Conservation (phyloP, 2,329 filamentous ascomycete species). For the Stemphylium beticola region DNA sequence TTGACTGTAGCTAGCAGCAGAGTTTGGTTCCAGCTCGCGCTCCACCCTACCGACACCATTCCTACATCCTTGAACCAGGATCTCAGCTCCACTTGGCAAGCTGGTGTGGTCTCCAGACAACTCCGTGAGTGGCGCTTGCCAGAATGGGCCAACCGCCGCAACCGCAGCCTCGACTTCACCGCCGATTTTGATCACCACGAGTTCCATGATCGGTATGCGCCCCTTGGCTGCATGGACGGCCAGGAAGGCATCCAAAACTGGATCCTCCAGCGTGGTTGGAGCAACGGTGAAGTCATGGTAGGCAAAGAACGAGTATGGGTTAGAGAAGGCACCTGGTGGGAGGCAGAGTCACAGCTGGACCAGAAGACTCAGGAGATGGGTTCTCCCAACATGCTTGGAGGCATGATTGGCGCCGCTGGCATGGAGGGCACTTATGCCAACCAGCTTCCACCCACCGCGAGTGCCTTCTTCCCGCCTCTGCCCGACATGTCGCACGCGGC, state of each 20-base stretch:
- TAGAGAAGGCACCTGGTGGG: slow-evolving; percentile 94
- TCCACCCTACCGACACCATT: slow-evolving; percentile 89
- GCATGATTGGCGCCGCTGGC: slow-evolving; percentile 62
- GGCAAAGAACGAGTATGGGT: slow-evolving; percentile 95
- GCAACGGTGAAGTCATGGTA: slow-evolving; percentile 92
- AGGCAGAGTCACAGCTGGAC: slow-evolving; percentile 95
- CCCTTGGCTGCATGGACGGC: slow-evolving; percentile 86
- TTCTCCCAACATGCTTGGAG: slow-evolving; percentile 50
- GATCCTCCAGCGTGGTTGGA: slow-evolving; percentile 95
- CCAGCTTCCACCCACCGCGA: slow-evolving; percentile 57
- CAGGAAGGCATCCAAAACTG: slow-evolving; percentile 92
- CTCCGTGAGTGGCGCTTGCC: slow-evolving; percentile 91
- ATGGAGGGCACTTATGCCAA: slow-evolving; percentile 77
- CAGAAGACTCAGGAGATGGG: slow-evolving; percentile 69
- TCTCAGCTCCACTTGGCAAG: slow-evolving; percentile 87
- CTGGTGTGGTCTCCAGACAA: slow-evolving; percentile 88
- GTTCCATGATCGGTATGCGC: slow-evolving; percentile 81
- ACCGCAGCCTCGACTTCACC: slow-evolving; percentile 91
- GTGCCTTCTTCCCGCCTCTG: slow-evolving; percentile 71
- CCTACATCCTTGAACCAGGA: slow-evolving; percentile 76
- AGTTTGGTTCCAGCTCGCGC: slow-evolving; percentile 90
- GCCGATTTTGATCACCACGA: slow-evolving; percentile 96
- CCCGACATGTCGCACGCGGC: slow-evolving; percentile 63
- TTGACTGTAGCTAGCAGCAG: slow-evolving; percentile 80
- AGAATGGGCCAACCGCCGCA: slow-evolving; percentile 95